These are phyloP conservation scores for Plasmodium coatneyi DNA, from an alignment of 169 alveolate genomes.

Conservation along the genomic window DNA sequence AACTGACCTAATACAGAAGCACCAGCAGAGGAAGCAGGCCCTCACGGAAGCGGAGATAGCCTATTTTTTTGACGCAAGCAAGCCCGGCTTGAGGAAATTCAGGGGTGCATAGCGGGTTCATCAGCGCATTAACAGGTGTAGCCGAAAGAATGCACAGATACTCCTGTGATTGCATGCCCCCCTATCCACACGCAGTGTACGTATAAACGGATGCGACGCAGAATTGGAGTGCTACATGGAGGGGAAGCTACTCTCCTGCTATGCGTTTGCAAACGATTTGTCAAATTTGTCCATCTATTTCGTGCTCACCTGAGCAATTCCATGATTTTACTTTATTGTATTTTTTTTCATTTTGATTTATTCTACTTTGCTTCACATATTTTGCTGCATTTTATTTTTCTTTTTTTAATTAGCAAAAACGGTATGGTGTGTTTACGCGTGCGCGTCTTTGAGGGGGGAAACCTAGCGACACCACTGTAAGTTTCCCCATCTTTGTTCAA, in stretches of 20 bases:
- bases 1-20: constrained; percentile 86
- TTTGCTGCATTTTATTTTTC: not conserved
- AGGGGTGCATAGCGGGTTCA: constrained; percentile 7
- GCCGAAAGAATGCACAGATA: not conserved
- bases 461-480: not conserved
- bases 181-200: not conserved
- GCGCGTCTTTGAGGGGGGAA: no score
- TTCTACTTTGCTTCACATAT: not conserved
- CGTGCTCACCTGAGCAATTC: not conserved
- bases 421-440: not conserved
- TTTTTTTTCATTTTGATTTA: no score
- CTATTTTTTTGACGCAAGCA: constrained; percentile 35
- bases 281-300: not conserved
- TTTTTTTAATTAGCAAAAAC: no score
- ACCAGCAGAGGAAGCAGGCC: constrained; percentile 86
- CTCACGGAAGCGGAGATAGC: constrained; percentile 47
- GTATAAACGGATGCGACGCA: not conserved
- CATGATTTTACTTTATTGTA: not conserved
- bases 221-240: not conserved
- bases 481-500: not conserved
- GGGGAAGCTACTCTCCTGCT: not conserved
- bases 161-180: not conserved
- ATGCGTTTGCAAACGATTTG: not conserved
- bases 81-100: constrained; percentile 37
- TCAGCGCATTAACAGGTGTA: not conserved